Percentiles rank a stretch among this genome's conserved stretches.
Evolutionary conservation across 306 rosid species (phyloP).

Genomic region (Oemleria cerasiformis): DNA sequence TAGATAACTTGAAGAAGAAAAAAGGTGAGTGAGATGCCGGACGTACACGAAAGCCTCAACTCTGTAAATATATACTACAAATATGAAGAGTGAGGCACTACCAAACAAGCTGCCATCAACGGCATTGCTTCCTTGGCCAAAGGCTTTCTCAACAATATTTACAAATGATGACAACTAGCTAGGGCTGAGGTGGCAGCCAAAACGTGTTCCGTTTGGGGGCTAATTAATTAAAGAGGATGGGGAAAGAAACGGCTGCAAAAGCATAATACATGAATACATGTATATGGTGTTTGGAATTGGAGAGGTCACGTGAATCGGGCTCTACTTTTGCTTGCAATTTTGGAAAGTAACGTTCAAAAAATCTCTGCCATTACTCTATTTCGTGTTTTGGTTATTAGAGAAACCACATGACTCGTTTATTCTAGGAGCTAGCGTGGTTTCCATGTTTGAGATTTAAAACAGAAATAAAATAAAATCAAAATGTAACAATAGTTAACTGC

Average conservation of each 20-base stretch:
- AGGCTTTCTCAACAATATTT: not conserved
- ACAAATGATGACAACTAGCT: not conserved
- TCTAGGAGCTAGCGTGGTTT: too few species aligned
- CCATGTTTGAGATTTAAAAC: too few species aligned
- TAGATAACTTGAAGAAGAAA: not conserved
- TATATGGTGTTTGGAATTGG: not conserved
- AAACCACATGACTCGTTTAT: too few species aligned
- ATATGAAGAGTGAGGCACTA: conserved; percentile 15
- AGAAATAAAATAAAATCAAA: too few species aligned
- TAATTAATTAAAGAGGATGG: not conserved
- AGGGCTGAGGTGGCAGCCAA: conserved; percentile 22
- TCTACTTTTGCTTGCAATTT: not conserved
- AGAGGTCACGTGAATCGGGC: conserved; percentile 10
- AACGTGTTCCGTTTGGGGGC: conserved; percentile 6
- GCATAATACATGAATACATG: too few species aligned
- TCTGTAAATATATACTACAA: not conserved
- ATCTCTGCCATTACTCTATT: too few species aligned
- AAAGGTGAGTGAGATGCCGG: not conserved
- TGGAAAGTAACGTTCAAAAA: too few species aligned
- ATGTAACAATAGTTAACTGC: too few species aligned
- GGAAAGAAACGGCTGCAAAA: not conserved
- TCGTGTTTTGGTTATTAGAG: too few species aligned
- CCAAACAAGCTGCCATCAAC: conserved; percentile 14
- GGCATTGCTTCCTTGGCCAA: not conserved
- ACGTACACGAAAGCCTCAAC: conserved; percentile 17